A percentile compares a stretch with the other conserved stretches of the same genome.
phyloP scores from a whole-genome alignment of 495 filamentous ascomycete species.

The Aspergillus taichungensis region DNA sequence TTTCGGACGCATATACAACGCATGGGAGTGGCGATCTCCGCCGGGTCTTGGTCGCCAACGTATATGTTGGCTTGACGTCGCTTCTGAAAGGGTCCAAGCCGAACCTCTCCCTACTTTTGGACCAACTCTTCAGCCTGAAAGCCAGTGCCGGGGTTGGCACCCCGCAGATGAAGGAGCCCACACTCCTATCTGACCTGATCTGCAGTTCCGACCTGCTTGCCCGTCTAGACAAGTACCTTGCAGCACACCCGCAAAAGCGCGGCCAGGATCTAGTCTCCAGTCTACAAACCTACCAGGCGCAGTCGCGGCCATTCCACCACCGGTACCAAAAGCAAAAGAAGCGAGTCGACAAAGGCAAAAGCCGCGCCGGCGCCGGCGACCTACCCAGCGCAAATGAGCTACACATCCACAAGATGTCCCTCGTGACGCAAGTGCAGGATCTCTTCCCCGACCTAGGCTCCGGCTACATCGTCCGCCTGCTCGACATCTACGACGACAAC shows the following conservation, averaged over 20 bases:
- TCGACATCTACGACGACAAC: slow-evolving; percentile 70
- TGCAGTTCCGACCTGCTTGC: slow-evolving; percentile 32
- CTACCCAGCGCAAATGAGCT: slow-evolving; percentile 40
- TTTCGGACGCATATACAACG: slow-evolving; percentile 55
- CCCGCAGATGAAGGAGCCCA: slow-evolving; percentile 29
- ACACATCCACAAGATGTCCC: slow-evolving; percentile 72
- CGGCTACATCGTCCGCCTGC: slow-evolving; percentile 67
- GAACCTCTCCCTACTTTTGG: slow-evolving; percentile 62
- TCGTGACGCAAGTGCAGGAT: slow-evolving; percentile 82
- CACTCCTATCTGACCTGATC: slow-evolving; percentile 37
- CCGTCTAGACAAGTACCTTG: slow-evolving; percentile 47
- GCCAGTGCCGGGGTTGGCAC: slow-evolving; percentile 48
- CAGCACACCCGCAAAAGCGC: slow-evolving; percentile 39
- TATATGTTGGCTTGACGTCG: slow-evolving; percentile 63
- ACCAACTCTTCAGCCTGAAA: slow-evolving; percentile 77
- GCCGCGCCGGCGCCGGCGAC: slow-evolving; percentile 35
- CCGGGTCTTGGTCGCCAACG: slow-evolving; percentile 54
- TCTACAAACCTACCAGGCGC: slow-evolving; percentile 37
- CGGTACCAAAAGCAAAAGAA: slow-evolving; percentile 48
- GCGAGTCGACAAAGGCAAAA: slow-evolving; percentile 62
- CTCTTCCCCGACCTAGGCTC: slow-evolving; percentile 85
- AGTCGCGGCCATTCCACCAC: slow-evolving; percentile 43
- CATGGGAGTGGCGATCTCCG: slow-evolving; percentile 45
- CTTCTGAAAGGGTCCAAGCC: slow-evolving; percentile 55
- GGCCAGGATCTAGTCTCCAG: slow-evolving; percentile 32